Conservation (phyloP, 495 filamentous ascomycete genomes). For the Talaromyces ruber region DNA sequence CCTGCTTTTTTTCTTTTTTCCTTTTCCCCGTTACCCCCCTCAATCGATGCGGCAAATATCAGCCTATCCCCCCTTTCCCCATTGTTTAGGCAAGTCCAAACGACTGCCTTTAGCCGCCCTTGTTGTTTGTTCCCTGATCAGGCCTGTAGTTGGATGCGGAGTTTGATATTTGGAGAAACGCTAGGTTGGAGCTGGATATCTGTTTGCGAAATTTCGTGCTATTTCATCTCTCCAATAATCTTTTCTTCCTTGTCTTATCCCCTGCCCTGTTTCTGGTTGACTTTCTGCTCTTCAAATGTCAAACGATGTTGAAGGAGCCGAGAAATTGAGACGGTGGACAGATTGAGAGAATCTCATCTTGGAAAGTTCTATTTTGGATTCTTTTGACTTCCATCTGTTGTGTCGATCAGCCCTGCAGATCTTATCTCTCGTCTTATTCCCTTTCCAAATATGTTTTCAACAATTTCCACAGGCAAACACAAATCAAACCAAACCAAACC, state of each 20-base stretch:
- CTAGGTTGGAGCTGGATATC: constrained; percentile 5
- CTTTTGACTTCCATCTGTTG: not conserved
- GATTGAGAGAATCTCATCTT: not conserved
- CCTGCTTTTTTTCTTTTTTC: not conserved
- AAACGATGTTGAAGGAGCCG: not conserved
- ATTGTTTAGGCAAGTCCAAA: not conserved
- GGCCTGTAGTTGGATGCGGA: constrained; percentile 21
- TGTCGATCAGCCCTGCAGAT: not conserved
- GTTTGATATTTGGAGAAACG: constrained; percentile 45
- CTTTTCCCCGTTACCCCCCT: not conserved
- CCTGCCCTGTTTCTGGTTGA: not conserved
- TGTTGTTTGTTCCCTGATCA: constrained; percentile 4
- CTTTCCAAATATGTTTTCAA: not conserved
- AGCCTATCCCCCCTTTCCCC: not conserved
- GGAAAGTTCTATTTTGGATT: not conserved
- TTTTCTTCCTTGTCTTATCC: constrained; percentile 1
- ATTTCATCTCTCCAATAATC: not conserved
- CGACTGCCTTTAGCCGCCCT: not conserved
- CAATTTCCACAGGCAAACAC: not conserved
- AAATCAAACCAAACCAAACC: constrained; percentile 1
- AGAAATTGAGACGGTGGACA: not conserved
- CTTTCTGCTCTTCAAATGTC: not conserved
- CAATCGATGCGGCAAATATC: not conserved
- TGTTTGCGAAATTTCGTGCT: not conserved
- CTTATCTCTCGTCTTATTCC: not conserved